Evolutionary conservation across 306 rosid species (phyloP).

Genomic region (Pterocarpus macrocarpus): DNA sequence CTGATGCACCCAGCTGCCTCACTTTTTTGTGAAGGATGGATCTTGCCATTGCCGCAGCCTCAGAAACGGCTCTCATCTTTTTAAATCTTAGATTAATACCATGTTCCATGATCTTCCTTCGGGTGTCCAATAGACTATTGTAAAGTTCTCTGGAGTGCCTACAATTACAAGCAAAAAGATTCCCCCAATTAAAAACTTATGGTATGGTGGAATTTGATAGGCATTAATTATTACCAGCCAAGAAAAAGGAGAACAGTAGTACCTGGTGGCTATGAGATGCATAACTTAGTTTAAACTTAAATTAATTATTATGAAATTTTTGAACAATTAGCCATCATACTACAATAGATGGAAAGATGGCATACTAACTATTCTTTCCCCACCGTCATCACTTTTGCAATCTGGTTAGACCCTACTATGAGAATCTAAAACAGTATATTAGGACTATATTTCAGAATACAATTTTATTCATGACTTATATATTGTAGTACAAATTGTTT

Average conservation of each 20-base stretch:
- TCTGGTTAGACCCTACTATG: not conserved
- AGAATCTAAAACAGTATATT: slow-evolving; percentile 18
- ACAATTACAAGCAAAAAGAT: slow-evolving; percentile 43
- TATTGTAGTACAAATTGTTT: not conserved
- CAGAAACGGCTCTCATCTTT: slow-evolving; percentile 74
- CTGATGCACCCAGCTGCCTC: slow-evolving; percentile 63
- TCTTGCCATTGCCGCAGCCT: slow-evolving; percentile 80
- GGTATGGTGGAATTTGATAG: slow-evolving; percentile 31
- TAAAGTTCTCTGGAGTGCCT: slow-evolving; percentile 81
- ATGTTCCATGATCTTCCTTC: slow-evolving; percentile 71
- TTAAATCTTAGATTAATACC: slow-evolving; percentile 55
- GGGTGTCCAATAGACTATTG: slow-evolving; percentile 64
- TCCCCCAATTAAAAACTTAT: slow-evolving; percentile 35
- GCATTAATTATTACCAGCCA: slow-evolving; percentile 5
- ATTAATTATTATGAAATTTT: not conserved
- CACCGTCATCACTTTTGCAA: slow-evolving; percentile 11
- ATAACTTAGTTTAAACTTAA: not conserved
- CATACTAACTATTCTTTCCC: not conserved
- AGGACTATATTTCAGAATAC: slow-evolving; percentile 22
- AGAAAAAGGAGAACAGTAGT: not conserved
- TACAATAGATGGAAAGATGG: slow-evolving; percentile 1
- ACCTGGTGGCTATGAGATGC: slow-evolving; percentile 7
- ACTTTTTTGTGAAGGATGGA: slow-evolving; percentile 79
- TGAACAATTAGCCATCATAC: not conserved
- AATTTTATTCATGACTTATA: not conserved